A percentile compares a stretch with the other conserved stretches of the same genome.
Evolutionary conservation across 257 asterid species (phyloP).

Genomic region (Galeopsis tetrahit): DNA sequence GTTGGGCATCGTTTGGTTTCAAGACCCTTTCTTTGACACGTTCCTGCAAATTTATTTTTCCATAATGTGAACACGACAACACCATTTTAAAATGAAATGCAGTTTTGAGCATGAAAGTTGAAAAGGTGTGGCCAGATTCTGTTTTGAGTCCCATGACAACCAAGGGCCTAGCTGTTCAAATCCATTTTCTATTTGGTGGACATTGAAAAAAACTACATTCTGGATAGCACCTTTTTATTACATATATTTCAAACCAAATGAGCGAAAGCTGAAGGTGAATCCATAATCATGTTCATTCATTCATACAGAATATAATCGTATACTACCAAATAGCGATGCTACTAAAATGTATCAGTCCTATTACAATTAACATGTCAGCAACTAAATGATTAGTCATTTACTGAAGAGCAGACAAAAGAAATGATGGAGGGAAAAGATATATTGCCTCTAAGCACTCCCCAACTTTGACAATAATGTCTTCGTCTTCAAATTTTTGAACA

Average conservation of each 20-base stretch:
- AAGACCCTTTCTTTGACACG: constrained; percentile 79
- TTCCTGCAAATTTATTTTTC: constrained; percentile 55
- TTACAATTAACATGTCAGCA: constrained; percentile 17
- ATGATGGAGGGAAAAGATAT: constrained; percentile 32
- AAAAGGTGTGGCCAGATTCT: constrained; percentile 5
- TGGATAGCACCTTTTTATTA: not conserved
- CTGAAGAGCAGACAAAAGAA: constrained; percentile 31
- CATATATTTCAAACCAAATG: constrained; percentile 3
- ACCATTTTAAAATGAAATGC: constrained; percentile 18
- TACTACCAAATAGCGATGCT: constrained; percentile 19
- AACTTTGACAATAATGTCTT: constrained; percentile 84
- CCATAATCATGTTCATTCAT: not conserved
- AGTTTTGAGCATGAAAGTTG: constrained; percentile 7
- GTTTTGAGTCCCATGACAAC: constrained; percentile 4
- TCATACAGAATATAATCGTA: constrained; percentile 1
- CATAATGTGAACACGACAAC: constrained; percentile 6
- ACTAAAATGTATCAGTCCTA: constrained; percentile 9
- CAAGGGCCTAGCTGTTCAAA: constrained; percentile 7
- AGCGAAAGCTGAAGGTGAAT: constrained; percentile 12
- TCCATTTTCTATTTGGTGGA: constrained; percentile 14
- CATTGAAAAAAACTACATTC: constrained; percentile 19
- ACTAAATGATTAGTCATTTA: constrained; percentile 19
- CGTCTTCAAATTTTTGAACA: constrained; percentile 66
- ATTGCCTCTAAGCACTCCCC: constrained; percentile 96
- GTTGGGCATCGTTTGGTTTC: constrained; percentile 59